Base-by-base conservation (phyloP, 2,329 filamentous ascomycete genomes). In the Trichoderma guizhouense region DNA sequence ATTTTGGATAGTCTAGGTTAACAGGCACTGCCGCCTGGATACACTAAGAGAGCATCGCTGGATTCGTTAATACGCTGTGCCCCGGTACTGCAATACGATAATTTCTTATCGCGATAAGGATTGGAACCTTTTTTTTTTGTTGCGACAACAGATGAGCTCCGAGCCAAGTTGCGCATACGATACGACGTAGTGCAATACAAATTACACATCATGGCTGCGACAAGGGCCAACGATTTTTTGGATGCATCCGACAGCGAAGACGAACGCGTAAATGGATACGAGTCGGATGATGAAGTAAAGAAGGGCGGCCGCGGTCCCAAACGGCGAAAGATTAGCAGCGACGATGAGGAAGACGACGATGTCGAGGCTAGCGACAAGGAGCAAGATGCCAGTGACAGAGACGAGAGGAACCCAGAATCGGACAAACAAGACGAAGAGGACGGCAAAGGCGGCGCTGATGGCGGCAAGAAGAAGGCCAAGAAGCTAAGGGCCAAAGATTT, bases 211-310 rank as follows among this genome's bases (percentile, higher is more conserved):
- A 94, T 94, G 92, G 81, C 90, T 1, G 84, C 88, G 53, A 88
- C 91, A 78, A 93, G 92, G 78, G 87, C 88, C 75, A 94, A 94
- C 79, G 87, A 92, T 67, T 95, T 91, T 76, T 87, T 95, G 34
- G 89, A 91, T 74, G 84, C 83, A 2, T 79, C 78, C 3, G 85
- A 89, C 21, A 91, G 89, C 77, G 87, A 89, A 24, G 88, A 90
- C 43, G 88, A 90, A 60, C 84, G 85, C 47, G 82, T 83, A 74
- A 82, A 84, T 64, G 89, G 87, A 71, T 93, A 92, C 79, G 85
- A 92, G 74, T 94, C 92, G 0, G 91, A 92, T 26, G 87, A 90
- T 60, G 90, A 93, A 73, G 78, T 93, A 73, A 88, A 86, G 77
- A 92, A 92, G 80, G 91, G 90, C 69, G 86, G 85, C 73, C 82